Evolutionary conservation across 768 basidiomycete species (phyloP).

Genomic region (Coprinopsis strossmayeri): DNA sequence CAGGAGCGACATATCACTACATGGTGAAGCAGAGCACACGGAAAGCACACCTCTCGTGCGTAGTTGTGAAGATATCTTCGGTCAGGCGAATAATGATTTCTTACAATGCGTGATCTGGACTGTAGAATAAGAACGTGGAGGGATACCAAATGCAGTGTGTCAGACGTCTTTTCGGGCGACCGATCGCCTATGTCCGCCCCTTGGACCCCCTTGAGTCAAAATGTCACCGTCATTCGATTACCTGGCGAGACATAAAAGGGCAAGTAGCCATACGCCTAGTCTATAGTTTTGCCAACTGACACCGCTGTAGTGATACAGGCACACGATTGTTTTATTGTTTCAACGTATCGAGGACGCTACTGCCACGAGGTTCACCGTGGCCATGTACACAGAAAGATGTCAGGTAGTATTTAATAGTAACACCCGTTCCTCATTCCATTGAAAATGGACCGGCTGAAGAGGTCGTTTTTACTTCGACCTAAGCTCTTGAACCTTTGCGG

Average conservation of each 20-base stretch:
- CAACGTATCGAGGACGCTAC: neutral
- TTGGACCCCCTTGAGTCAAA: conserved; percentile 16
- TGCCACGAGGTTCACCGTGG: neutral
- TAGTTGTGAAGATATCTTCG: conserved; percentile 8
- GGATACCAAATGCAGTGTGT: conserved; percentile 30
- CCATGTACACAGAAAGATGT: neutral
- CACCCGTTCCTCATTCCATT: no score
- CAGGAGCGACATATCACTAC: conserved; percentile 44
- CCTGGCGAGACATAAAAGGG: conserved; percentile 1
- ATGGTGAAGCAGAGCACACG: conserved; percentile 30
- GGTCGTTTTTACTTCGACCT: conserved; percentile 20
- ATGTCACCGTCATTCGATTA: conserved; percentile 14
- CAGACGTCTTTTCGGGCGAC: conserved; percentile 18
- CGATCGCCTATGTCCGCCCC: conserved; percentile 11
- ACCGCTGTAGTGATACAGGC: neutral
- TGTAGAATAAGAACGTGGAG: conserved; percentile 37
- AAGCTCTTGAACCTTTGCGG: conserved; percentile 26
- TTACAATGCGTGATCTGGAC: neutral
- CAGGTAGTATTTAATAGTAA: no score
- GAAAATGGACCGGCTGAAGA: no score
- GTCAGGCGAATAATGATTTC: neutral
- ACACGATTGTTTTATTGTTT: neutral
- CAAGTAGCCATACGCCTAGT: neutral
- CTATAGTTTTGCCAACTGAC: neutral
- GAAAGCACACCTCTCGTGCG: conserved; percentile 41